Conservation (phyloP, 1,139 yeast species). For the Blastobotrys proliferans region DNA sequence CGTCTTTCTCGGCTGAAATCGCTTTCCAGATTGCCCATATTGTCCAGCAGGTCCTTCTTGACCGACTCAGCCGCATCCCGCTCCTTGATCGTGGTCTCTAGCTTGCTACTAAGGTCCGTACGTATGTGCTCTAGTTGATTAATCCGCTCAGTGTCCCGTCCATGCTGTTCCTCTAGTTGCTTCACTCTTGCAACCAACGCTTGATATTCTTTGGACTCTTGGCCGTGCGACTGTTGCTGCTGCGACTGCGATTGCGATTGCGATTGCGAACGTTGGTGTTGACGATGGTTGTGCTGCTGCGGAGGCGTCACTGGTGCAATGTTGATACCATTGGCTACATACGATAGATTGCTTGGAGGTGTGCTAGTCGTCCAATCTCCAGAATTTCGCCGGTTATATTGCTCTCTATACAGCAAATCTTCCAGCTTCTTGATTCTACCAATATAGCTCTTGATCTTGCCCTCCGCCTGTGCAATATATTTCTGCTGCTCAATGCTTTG, state of each 20-base stretch:
- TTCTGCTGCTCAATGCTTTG: not conserved
- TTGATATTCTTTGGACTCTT: conserved; percentile 13
- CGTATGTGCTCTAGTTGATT: conserved; percentile 28
- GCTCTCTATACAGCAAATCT: conserved; percentile 36
- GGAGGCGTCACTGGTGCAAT: conserved; percentile 10
- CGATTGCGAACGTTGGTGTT: not conserved
- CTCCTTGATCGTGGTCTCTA: conserved; percentile 26
- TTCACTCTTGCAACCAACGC: conserved; percentile 14
- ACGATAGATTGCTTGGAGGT: conserved; percentile 8
- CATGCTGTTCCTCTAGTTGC: conserved; percentile 30
- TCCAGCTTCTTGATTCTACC: conserved; percentile 38
- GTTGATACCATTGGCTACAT: conserved; percentile 9
- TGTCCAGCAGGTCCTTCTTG: conserved; percentile 62
- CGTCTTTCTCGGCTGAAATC: conserved; percentile 56
- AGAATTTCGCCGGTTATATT: conserved; percentile 19
- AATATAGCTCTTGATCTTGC: conserved; percentile 31
- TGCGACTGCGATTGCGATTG: not conserved
- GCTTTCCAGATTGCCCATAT: conserved; percentile 58
- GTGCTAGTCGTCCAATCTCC: conserved; percentile 11
- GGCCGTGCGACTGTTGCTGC: not conserved
- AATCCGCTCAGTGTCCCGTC: conserved; percentile 23
- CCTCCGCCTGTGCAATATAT: not conserved
- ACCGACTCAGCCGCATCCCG: conserved; percentile 33
- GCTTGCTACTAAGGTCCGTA: conserved; percentile 21
- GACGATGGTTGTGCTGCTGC: not conserved